Conservation (phyloP, 108 stramenopile genomes). For the Tribonema minus region DNA sequence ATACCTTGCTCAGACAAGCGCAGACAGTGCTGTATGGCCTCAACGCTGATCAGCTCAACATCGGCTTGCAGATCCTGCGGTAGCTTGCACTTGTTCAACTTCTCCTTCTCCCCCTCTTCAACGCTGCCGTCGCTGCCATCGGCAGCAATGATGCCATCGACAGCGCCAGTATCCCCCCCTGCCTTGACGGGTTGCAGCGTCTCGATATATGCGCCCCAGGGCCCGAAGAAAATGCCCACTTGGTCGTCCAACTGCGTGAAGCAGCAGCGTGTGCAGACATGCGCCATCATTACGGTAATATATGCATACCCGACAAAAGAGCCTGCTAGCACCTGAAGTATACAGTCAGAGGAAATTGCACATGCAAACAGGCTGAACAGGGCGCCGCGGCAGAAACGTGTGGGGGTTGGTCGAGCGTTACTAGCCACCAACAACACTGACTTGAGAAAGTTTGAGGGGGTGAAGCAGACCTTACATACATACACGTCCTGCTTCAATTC, state of each 20-base stretch:
- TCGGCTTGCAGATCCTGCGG: neutral
- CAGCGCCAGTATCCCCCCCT: neutral
- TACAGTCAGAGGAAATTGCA: neutral
- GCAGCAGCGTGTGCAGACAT: neutral
- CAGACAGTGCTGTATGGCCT: neutral
- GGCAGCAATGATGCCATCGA: neutral
- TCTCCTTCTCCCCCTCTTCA: neutral
- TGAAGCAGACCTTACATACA: no score
- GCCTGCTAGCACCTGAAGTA: neutral
- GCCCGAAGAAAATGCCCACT: conserved; percentile 20
- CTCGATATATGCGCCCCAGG: conserved; percentile 29
- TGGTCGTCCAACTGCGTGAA: neutral
- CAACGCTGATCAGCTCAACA: neutral
- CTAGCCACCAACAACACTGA: no score
- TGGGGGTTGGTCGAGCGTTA: neutral
- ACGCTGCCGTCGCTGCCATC: neutral
- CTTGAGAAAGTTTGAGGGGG: no score
- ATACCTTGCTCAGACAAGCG: neutral
- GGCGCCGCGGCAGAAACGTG: neutral
- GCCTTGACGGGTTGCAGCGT: no score
- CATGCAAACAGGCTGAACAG: neutral
- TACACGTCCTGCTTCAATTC: no score
- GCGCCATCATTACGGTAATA: neutral
- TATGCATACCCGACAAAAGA: neutral
- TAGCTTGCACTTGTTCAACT: neutral